A percentile compares a stretch with the other conserved stretches of the same genome.
Evolutionary conservation across 179 eudicot genomes (phyloP).

Genomic region (Silene coronaria): DNA sequence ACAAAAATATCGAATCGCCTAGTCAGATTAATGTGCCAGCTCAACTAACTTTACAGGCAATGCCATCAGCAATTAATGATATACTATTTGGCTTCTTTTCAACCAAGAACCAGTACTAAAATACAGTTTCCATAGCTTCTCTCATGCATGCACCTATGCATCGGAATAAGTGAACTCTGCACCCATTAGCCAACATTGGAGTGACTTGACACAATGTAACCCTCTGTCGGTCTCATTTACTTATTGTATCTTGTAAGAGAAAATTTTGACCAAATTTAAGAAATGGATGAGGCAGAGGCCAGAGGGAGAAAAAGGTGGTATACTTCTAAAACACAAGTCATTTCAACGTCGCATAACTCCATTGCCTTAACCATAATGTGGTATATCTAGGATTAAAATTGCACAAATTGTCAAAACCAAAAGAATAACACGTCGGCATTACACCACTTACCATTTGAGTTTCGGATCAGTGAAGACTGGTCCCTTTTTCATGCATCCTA

Average conservation of each 20-base stretch:
- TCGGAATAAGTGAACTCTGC: too few species aligned
- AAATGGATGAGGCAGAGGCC: neutral
- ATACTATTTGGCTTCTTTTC: neutral
- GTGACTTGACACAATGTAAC: too few species aligned
- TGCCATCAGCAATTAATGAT: neutral
- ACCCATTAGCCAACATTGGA: too few species aligned
- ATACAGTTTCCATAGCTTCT: neutral
- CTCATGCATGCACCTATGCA: neutral
- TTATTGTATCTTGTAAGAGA: too few species aligned
- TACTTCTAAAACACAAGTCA: neutral
- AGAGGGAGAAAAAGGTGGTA: neutral
- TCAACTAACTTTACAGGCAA: neutral
- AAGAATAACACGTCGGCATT: neutral
- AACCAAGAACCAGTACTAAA: neutral
- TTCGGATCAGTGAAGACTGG: constrained; percentile 86
- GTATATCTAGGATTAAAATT: neutral
- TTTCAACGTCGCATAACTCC: neutral
- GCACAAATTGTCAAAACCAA: neutral
- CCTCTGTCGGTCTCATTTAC: too few species aligned
- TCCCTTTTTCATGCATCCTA: constrained; percentile 97
- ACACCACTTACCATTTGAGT: constrained; percentile 70
- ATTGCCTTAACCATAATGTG: neutral
- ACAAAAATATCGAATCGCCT: neutral
- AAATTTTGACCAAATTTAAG: neutral
- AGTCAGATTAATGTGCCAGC: neutral